Base-by-base conservation (phyloP, 768 basidiomycete species). In the Hydnomerulius pinastri region DNA sequence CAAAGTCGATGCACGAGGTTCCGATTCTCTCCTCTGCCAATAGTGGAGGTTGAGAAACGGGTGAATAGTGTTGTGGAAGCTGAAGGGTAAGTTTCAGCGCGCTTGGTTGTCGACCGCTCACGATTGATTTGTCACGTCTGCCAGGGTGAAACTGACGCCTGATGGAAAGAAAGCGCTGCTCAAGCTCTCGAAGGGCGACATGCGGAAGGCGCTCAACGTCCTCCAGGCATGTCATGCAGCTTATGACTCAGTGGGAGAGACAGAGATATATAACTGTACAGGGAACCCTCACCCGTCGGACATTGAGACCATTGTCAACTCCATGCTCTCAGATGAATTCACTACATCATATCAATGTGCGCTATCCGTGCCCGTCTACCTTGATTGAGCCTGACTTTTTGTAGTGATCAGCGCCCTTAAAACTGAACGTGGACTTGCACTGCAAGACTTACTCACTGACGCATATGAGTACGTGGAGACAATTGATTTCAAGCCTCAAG, bases 1-100 rank as follows among this genome's bases (percentile, higher is more conserved):
- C 97, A 99, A 71, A 97, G 93, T 71, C 89, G 97, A 43, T 98
- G 97, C 72, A 99, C 97, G 6, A 81, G 96, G 36, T 99, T 98
- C 73, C 81, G 97, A 40, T 98, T 99, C 74, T 95, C 92, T 8
- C 97, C 97, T 2, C 70, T 98, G 17, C 92, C 94, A 2, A 83
- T 87, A 13, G 57, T 61, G 8, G 91, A 98, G 67, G 90, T 98
- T 1, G 87, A 95, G 73, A 88, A 86, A 69, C 77, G 93, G 44
- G 67, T 98, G 29, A 72, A 82, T 27, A 77, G 72, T 13, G 92
- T 99, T 15, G 81, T 98, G 1, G 84, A 91, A 55, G 76, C 83
- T 7, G 97, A 99, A 74, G 78, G 79, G 95, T 97, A 54, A 51
- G 85, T 46, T 25, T 41, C 24, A 18, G 20, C 6, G 41, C 29